Evolutionary conservation across 2,329 filamentous ascomycete genomes (phyloP).

Genomic region (Claviceps digitariae): DNA sequence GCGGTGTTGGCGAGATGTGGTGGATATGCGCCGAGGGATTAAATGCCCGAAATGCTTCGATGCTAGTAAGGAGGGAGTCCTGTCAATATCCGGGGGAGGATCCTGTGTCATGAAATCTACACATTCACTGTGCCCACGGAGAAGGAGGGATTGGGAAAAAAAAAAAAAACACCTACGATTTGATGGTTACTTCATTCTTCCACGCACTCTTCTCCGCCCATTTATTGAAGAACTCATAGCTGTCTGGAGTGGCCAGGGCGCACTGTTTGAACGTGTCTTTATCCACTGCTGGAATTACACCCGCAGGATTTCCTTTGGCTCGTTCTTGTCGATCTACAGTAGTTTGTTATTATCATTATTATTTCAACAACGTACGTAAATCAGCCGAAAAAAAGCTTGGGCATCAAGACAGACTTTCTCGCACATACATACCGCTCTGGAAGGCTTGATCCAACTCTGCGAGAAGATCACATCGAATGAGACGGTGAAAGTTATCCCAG

Average conservation of each 20-base stretch:
- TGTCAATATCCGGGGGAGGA: background rate
- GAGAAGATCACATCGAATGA: background rate
- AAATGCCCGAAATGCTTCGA: background rate
- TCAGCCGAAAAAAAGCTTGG: no score
- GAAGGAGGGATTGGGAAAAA: no score
- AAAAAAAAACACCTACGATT: background rate
- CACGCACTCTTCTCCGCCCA: background rate
- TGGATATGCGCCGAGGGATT: background rate
- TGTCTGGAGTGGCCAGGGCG: background rate
- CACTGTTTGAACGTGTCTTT: background rate
- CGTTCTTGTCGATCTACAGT: background rate
- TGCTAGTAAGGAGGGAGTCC: background rate
- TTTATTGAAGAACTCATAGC: background rate
- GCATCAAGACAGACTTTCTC: no score
- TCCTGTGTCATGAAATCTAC: background rate
- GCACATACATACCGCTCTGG: background rate
- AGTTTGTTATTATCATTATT: background rate
- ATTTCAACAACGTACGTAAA: no score
- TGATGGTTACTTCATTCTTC: background rate
- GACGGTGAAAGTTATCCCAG: background rate
- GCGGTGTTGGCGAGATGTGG: background rate
- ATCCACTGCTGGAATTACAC: background rate
- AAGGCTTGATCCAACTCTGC: background rate
- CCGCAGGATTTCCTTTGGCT: background rate
- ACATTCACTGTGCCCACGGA: no score